These are phyloP conservation scores for Daldinia sp. DNA, from an alignment of 2,329 filamentous ascomycete species.

Conservation along the genomic window DNA sequence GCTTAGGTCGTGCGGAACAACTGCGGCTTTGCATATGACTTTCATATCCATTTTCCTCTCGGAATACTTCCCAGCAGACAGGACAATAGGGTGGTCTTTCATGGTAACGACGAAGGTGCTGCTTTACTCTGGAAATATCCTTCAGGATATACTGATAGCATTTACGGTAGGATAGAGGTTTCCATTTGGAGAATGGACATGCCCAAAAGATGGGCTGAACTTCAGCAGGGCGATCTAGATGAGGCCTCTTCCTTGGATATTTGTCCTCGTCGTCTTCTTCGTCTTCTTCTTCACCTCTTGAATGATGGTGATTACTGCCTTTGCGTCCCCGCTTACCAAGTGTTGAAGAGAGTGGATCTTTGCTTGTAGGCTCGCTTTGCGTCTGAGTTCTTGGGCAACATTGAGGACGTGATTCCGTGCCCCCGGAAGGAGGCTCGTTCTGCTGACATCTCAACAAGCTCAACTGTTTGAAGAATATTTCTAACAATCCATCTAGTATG, in stretches of 20 bases:
- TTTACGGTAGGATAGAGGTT: conserved; percentile 32
- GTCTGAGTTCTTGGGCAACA: not conserved
- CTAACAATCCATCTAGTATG: not conserved
- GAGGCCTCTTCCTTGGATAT: not conserved
- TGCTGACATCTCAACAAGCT: not conserved
- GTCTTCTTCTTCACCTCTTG: not conserved
- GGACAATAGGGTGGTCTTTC: conserved; percentile 33
- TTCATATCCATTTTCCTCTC: conserved; percentile 20
- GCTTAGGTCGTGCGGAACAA: not conserved
- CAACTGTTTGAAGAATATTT: not conserved
- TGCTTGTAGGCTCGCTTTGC: not conserved
- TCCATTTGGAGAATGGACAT: conserved; percentile 42
- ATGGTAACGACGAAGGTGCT: conserved; percentile 39
- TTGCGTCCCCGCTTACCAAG: not conserved
- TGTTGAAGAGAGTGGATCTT: not conserved
- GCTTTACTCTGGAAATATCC: conserved; percentile 39
- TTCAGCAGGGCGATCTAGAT: not conserved
- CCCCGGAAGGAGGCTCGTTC: not conserved
- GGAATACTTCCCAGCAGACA: conserved; percentile 33
- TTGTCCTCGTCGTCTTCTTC: not conserved
- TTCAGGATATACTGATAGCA: conserved; percentile 38
- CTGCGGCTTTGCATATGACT: conserved; percentile 21
- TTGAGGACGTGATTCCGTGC: not conserved
- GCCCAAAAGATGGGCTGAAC: conserved; percentile 18
- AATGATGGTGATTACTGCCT: not conserved